These are phyloP conservation scores for Fusarium graminum DNA, from an alignment of 2,329 filamentous ascomycete species.

Conservation along the genomic window DNA sequence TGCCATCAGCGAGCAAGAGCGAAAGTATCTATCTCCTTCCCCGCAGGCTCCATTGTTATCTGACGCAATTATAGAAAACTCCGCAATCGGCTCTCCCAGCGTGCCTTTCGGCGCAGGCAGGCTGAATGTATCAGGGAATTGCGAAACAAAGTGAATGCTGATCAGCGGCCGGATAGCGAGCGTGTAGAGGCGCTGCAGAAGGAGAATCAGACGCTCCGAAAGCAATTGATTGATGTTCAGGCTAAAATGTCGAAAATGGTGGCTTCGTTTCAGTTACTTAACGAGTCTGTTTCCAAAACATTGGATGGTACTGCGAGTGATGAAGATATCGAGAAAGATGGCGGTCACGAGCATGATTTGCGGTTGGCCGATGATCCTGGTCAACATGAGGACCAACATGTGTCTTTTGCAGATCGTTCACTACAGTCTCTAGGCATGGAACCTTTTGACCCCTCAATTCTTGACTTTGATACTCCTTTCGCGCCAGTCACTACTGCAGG, in stretches of 20 bases:
- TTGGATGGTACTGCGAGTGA: conserved; percentile 37
- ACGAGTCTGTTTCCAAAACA: conserved; percentile 44
- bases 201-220: conserved; percentile 47
- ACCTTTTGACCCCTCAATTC: conserved; percentile 10
- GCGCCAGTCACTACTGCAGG: neutral
- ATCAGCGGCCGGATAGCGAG: conserved; percentile 45
- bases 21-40: conserved; percentile 16
- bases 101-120: conserved; percentile 51
- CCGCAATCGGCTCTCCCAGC: conserved; percentile 52
- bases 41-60: neutral
- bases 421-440: neutral
- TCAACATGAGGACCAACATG: neutral
- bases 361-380: fast-evolving
- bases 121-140: conserved; percentile 50
- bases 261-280: conserved; percentile 46
- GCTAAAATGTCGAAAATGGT: conserved; percentile 45
- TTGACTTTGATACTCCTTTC: conserved; percentile 20
- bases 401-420: neutral
- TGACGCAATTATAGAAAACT: conserved; percentile 44
- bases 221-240: conserved; percentile 50
- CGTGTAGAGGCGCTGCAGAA: conserved; percentile 42
- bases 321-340: neutral
- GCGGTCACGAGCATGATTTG: neutral
- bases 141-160: conserved; percentile 39
- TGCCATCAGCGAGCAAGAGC: conserved; percentile 18